phyloP scores from a whole-genome alignment of 495 filamentous ascomycete genomes.

The Parachaetomium inaequale region DNA sequence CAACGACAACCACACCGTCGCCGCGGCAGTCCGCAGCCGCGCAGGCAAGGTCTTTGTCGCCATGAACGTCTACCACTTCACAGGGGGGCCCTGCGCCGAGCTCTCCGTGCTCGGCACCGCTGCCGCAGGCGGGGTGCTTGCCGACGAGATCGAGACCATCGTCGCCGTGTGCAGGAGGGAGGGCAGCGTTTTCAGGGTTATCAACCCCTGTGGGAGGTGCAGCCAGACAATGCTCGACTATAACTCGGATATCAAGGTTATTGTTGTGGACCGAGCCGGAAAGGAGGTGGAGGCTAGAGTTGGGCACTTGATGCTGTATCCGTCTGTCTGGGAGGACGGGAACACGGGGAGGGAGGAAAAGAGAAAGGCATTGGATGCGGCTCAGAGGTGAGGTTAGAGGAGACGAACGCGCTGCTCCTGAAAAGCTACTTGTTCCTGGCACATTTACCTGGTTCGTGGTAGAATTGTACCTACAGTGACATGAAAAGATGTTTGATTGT shows the following conservation, averaged over 20 bases:
- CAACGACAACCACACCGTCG: conserved; percentile 16
- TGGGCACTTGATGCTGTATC: neutral
- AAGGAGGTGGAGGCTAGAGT: neutral
- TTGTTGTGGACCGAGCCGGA: conserved; percentile 1
- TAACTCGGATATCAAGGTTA: conserved; percentile 13
- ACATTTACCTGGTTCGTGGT: too few species aligned
- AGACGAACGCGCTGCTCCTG: too few species aligned
- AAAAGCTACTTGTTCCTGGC: too few species aligned
- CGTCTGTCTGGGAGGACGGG: conserved; percentile 8
- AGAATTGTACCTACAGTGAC: too few species aligned
- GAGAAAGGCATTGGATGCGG: neutral
- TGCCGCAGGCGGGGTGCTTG: conserved; percentile 11
- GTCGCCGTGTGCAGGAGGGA: neutral
- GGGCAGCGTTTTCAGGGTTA: neutral
- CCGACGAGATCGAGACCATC: conserved; percentile 11
- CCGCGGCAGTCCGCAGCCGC: conserved; percentile 2
- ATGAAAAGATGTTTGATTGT: too few species aligned
- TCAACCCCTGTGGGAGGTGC: conserved; percentile 18
- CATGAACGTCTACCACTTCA: conserved; percentile 17
- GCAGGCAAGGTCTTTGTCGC: conserved; percentile 12
- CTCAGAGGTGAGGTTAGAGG: too few species aligned
- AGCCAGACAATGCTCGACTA: conserved; percentile 16
- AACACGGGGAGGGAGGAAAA: conserved; percentile 7
- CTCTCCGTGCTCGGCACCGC: conserved; percentile 12
- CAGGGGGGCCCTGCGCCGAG: conserved; percentile 17